Evolutionary conservation across 768 basidiomycete genomes (phyloP).

Genomic region (Tricholoma hemisulphureum): DNA sequence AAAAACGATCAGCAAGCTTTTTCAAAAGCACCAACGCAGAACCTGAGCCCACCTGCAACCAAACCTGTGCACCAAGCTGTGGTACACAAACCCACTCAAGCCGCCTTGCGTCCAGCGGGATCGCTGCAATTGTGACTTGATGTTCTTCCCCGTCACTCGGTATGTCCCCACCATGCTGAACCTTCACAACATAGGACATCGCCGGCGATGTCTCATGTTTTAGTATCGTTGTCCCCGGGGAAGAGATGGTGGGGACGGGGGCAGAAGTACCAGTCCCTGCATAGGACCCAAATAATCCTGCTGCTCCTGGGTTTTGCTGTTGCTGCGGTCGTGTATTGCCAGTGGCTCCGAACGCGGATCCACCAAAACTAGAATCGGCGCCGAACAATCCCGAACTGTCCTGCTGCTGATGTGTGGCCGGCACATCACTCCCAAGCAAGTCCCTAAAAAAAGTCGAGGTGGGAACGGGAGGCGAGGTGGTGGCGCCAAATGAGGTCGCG

Average conservation of each 20-base stretch:
- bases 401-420: background rate
- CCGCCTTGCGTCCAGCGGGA: conserved; percentile 42
- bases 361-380: background rate
- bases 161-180: conserved; percentile 41
- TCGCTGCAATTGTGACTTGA: conserved; percentile 50
- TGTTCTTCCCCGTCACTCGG: conserved; percentile 56
- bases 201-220: conserved; percentile 48
- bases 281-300: background rate
- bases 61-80: conserved; percentile 46
- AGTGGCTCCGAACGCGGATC: background rate
- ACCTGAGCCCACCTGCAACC: conserved; percentile 41
- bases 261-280: background rate
- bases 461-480: too few species aligned
- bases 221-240: background rate
- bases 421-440: background rate
- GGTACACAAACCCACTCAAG: conserved; percentile 52
- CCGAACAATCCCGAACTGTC: background rate
- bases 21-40: background rate
- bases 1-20: background rate
- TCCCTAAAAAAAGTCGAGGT: too few species aligned
- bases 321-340: background rate
- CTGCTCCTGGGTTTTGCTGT: background rate
- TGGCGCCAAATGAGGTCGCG: too few species aligned
- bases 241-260: conserved; percentile 7
- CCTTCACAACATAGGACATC: conserved; percentile 44